phyloP scores from a whole-genome alignment of 495 filamentous ascomycete genomes.

The Podospora australis region DNA sequence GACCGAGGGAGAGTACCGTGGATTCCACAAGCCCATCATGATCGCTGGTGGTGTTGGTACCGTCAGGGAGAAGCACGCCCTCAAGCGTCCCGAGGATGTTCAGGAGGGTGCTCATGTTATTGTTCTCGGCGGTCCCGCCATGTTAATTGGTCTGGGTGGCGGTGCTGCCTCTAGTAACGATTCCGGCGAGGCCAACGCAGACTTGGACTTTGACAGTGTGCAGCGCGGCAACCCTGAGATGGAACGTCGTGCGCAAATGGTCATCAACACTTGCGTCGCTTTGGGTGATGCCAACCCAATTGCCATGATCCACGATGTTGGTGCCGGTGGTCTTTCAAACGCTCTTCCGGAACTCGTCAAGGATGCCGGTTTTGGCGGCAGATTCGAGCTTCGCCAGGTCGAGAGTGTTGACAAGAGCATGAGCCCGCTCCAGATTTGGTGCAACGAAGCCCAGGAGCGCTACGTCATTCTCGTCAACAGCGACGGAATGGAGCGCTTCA shows the following conservation, averaged over 20 bases:
- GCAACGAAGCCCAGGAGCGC: slow-evolving; percentile 91
- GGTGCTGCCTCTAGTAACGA: slow-evolving; percentile 89
- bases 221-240: slow-evolving; percentile 94
- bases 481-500: slow-evolving; percentile 75
- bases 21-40: slow-evolving; percentile 99
- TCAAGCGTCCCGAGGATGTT: slow-evolving; percentile 73
- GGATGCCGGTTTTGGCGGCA: slow-evolving; percentile 80
- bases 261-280: slow-evolving; percentile 87
- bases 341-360: slow-evolving; percentile 81
- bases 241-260: slow-evolving; percentile 89
- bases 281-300: slow-evolving; percentile 83
- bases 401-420: slow-evolving; percentile 84
- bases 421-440: slow-evolving; percentile 96
- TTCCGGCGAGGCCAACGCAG: slow-evolving; percentile 79
- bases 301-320: slow-evolving; percentile 93
- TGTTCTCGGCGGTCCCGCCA: slow-evolving; percentile 89
- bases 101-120: slow-evolving; percentile 79
- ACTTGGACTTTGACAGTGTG: slow-evolving; percentile 92
- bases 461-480: slow-evolving; percentile 82
- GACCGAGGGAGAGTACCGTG: slow-evolving; percentile 58
- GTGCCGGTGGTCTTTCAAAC: slow-evolving; percentile 90
- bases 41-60: slow-evolving; percentile 93
- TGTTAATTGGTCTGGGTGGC: slow-evolving; percentile 94
- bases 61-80: slow-evolving; percentile 87
- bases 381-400: slow-evolving; percentile 85